Base-by-base conservation (phyloP, 352 stramenopile genomes). In the Phytophthora nicotianae region DNA sequence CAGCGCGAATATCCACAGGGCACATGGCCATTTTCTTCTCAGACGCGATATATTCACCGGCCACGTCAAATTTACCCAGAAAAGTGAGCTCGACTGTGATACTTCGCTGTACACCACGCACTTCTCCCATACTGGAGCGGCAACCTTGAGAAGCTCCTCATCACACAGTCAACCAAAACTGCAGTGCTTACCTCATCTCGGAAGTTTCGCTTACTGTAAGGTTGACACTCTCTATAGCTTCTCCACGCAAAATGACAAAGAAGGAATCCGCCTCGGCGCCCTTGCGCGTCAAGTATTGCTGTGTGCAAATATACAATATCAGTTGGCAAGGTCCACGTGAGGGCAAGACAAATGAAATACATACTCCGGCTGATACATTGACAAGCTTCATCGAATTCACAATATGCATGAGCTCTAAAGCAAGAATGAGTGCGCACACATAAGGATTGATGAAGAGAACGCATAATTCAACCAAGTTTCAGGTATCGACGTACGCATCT, bases 331-430 rank as follows among this genome's bases (percentile, higher is more conserved):
- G 3, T 29, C 4, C 24, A 29, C 7, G 24, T 10, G 13, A 6
- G 47, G 17, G 21, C 49, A 59, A 10, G 60, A 10, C 21, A 35
- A 11, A 64, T 53, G 21, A 2, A 21, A 26, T 11, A 65, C 54
- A 17, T 46, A 92, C 83, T 1, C 80, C 79, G 6, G 78, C 81
- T 26, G 78, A 75, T 13, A 90, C 48, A 0, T 67, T 80, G 9
- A 88, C 47, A n/a, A 90, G 68, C 70, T 93, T 93, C 82, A 91
- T 93, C 4, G 82, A 92, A 61, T 92, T 91, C 43, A 91, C 76
- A 27, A 95, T 67, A 37, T 91, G 83, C 82, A 93, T 95, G 58
- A 95, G 66, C 50, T 95, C 84, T 95, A 48, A 35, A 20, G 35
- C 7, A 43, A 32, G 8, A 8, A 21, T 42, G 26, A 5, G 52